Conservation (phyloP, 2,329 filamentous ascomycete species). For the Talaromyces albobiverticillius region DNA sequence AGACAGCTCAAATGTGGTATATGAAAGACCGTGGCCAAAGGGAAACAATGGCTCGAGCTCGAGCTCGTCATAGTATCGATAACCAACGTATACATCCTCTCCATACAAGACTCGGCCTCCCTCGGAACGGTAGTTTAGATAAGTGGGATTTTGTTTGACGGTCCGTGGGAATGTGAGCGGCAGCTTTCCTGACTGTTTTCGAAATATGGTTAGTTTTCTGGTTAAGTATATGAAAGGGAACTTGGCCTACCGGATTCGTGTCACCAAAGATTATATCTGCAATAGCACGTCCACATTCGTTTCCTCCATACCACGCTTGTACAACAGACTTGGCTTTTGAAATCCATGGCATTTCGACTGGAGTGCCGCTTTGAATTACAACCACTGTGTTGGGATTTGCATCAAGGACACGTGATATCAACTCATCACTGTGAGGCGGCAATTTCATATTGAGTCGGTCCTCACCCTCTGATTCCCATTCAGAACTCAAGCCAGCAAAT, state of each 20-base stretch:
- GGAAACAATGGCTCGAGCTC: constrained; percentile 65
- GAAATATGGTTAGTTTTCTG: constrained; percentile 51
- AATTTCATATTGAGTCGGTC: constrained; percentile 59
- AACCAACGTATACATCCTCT: constrained; percentile 78
- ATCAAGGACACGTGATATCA: constrained; percentile 62
- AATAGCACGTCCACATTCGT: constrained; percentile 78
- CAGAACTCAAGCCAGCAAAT: constrained; percentile 72
- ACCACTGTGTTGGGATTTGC: constrained; percentile 69
- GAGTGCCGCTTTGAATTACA: constrained; percentile 75
- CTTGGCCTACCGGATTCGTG: constrained; percentile 59
- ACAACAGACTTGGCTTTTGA: constrained; percentile 56
- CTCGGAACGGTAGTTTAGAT: constrained; percentile 70
- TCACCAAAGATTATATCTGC: constrained; percentile 74
- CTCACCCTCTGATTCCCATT: constrained; percentile 77
- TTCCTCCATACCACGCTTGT: constrained; percentile 84
- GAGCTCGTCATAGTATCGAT: constrained; percentile 75
- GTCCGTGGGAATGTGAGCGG: constrained; percentile 77
- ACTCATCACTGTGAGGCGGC: constrained; percentile 53
- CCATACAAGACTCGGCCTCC: constrained; percentile 71
- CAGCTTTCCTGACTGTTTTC: constrained; percentile 60
- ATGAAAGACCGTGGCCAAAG: constrained; percentile 80
- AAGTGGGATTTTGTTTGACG: constrained; percentile 72
- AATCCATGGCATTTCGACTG: constrained; percentile 53
- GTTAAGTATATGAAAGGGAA: no score
- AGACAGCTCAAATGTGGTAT: constrained; percentile 61